A percentile compares a stretch with the other conserved stretches of the same genome.
These are phyloP conservation scores for Mollisiaceae sp. DNA, from an alignment of 2,329 filamentous ascomycete genomes.

Conservation along the genomic window DNA sequence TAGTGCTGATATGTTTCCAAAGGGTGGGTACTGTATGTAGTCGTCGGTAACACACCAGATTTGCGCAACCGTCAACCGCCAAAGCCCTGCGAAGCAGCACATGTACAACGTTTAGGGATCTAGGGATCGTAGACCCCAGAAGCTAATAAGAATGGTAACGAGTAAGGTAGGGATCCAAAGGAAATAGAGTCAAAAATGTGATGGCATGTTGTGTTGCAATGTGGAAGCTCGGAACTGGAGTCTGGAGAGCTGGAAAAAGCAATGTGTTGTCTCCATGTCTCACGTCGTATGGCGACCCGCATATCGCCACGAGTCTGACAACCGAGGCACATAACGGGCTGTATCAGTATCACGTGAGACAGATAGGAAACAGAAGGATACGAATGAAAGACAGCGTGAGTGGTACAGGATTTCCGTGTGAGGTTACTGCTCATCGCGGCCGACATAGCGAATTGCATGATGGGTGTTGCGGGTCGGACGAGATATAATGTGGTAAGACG, in stretches of 20 bases:
- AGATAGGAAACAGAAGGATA: neutral
- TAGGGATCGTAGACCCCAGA: no score
- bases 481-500: neutral
- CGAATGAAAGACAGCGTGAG: neutral
- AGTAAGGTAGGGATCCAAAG: no score
- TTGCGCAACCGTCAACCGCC: neutral
- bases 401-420: neutral
- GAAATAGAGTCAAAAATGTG: no score
- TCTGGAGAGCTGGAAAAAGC: neutral
- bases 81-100: neutral
- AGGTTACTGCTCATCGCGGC: neutral
- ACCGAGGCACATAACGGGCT: neutral
- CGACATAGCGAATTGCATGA: neutral
- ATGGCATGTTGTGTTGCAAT: neutral
- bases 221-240: neutral
- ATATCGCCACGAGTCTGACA: constrained; percentile 7
- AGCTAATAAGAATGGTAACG: no score
- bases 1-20: neutral
- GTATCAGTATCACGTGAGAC: neutral
- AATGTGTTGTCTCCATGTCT: neutral
- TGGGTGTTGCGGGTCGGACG: neutral
- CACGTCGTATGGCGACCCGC: neutral
- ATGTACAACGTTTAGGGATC: no score
- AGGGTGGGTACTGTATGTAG: no score
- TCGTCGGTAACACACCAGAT: neutral